Base-by-base conservation (phyloP, 1,284 basidiomycete species). In the Irpex lacteus region DNA sequence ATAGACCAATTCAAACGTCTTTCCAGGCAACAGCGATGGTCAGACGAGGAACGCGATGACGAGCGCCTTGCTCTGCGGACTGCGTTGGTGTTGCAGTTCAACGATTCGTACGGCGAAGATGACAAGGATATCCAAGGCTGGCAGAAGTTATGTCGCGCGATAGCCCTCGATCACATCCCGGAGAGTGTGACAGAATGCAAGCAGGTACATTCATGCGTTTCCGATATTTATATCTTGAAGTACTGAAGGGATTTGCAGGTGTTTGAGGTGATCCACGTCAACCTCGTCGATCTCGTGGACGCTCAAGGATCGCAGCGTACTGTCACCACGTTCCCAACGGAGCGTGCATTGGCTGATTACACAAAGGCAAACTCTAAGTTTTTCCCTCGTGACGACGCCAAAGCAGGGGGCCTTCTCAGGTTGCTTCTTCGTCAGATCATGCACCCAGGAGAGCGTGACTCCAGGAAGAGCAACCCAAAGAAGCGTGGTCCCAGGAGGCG, bases 331-430 rank as follows among this genome's bases (percentile, higher is more conserved):
- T 52, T n/a, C 21, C 13, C 11, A 8, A 18, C 50, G 5, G 50
- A n/a, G 18, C 7, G 2, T 18, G 50, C 11, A 18, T 13, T 52
- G 13, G 19, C n/a, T 5, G 5, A 1, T 2, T 52, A 52, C 8
- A 52, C 50, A 2, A 52, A 52, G 50, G 8, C 5, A 2, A 52
- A 5, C 2, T 69, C 34, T 65, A 62, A 18, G 59, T 59, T 55
- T 67, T 70, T 40, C 36, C 81, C 81, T 0, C 72, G 69, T 19
- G 66, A 76, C 18, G 72, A 76, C 36, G 76, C 73, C 4, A 69
- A 75, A 53, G 76, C 78, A 0, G 80, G 79, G 7, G 77, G 76
- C 18, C 67, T 83, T 3, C 70, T 84, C 38, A 65, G 54, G 13
- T 58, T 9, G 44, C 52, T 69, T 32, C 60, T 69, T 2, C 63